These are phyloP conservation scores for Clitopilus hobsonii DNA, from an alignment of 768 basidiomycete species.

Conservation along the genomic window DNA sequence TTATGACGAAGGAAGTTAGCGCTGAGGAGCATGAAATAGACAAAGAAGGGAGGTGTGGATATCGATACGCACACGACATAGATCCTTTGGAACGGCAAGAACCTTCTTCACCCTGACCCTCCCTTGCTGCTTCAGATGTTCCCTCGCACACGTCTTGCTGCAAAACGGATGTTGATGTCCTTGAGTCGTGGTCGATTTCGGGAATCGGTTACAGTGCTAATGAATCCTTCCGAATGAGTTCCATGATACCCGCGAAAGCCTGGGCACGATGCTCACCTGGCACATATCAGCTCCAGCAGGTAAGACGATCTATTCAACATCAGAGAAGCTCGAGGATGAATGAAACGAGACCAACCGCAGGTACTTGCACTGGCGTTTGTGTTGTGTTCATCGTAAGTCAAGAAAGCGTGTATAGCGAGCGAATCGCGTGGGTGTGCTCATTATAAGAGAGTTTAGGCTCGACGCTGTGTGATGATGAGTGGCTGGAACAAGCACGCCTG, in stretches of 20 bases:
- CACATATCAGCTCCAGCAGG: not conserved
- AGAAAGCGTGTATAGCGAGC: no score
- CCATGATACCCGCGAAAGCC: no score
- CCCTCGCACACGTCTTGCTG: conserved; percentile 10
- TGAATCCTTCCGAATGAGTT: no score
- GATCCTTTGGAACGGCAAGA: not conserved
- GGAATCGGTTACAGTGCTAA: conserved; percentile 10
- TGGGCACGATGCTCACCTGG: not conserved
- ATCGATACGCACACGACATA: conserved; percentile 3
- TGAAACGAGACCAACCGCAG: not conserved
- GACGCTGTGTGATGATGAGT: not conserved
- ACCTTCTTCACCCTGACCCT: not conserved
- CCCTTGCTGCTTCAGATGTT: conserved; percentile 2
- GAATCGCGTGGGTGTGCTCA: not conserved
- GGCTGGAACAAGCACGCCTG: not conserved
- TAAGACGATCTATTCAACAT: no score
- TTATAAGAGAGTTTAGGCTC: not conserved
- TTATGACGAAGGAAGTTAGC: not conserved
- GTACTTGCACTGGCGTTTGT: not conserved
- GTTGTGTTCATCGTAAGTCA: not conserved
- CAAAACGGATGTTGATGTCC: conserved; percentile 12
- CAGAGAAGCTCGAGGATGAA: no score
- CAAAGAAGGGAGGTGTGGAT: not conserved
- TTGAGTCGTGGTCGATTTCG: conserved; percentile 4
- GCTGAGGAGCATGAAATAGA: not conserved